Percentiles rank a stretch among this genome's conserved stretches.
These are phyloP conservation scores for Corallochytrium limacisporum DNA, from an alignment of 78 protist genomes.

Conservation along the genomic window DNA sequence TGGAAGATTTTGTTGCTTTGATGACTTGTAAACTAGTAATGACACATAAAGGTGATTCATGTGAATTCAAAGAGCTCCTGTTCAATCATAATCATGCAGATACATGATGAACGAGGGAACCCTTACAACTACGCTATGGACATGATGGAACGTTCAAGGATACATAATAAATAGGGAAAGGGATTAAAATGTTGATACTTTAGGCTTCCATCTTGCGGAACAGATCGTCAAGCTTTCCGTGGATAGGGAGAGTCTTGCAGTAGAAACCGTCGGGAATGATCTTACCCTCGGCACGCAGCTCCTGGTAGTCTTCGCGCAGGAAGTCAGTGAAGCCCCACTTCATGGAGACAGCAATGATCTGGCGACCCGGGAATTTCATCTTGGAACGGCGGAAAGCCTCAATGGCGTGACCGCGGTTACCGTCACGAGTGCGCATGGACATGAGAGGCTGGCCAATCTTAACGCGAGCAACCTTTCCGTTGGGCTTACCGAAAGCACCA, in stretches of 20 bases:
- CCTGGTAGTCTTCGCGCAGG: slow-evolving; percentile 61
- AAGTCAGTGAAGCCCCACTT: slow-evolving; percentile 97
- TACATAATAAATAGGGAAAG: neutral
- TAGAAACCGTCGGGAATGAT: slow-evolving; percentile 69
- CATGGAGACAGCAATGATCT: slow-evolving; percentile 73
- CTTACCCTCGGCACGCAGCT: slow-evolving; percentile 33
- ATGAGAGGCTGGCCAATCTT: slow-evolving; percentile 88
- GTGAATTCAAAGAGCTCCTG: neutral
- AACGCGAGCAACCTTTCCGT: slow-evolving; percentile 96
- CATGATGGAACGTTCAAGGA: neutral
- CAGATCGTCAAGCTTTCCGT: slow-evolving; percentile 45
- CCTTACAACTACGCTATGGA: neutral
- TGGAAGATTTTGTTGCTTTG: too few species aligned
- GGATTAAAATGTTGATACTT: neutral
- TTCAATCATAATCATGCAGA: neutral
- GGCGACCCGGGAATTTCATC: slow-evolving; percentile 99
- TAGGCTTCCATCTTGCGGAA: neutral
- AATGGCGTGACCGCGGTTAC: slow-evolving; percentile 35
- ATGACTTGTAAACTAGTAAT: too few species aligned
- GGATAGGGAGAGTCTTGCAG: slow-evolving; percentile 42
- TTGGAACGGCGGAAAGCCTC: slow-evolving; percentile 98
- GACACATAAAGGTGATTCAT: too few species aligned
- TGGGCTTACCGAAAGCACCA: slow-evolving; percentile 98
- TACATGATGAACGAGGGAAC: neutral
- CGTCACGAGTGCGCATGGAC: slow-evolving; percentile 86